Conservation (phyloP, 176 grass and related monocot genomes). For the Triticum aestivum region IWGSC_CS_RefSeq_v2.1 NC_057802.1:157787482-157787981, state of each 20-base stretch:
- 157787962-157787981: slow-evolving; percentile 7
- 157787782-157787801: slow-evolving; percentile 65
- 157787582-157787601: not conserved
- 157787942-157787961: slow-evolving; percentile 52
- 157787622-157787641: slow-evolving; percentile 45
- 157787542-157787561: not conserved
- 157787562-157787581: not conserved
- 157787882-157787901: not conserved
- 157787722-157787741: slow-evolving; percentile 68
- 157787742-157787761: slow-evolving; percentile 62
- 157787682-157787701: slow-evolving; percentile 71
- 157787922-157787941: not conserved
- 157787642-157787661: slow-evolving; percentile 54
- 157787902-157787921: not conserved
- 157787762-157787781: slow-evolving; percentile 36
- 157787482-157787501: slow-evolving; percentile 42
- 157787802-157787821: slow-evolving; percentile 43
- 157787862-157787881: slow-evolving; percentile 32
- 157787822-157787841: slow-evolving; percentile 66
- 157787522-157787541: not conserved
- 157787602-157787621: slow-evolving; percentile 53
- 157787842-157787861: slow-evolving; percentile 31
- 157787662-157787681: slow-evolving; percentile 77
- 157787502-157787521: not conserved
- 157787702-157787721: slow-evolving; percentile 51